Percentiles rank a stretch among this genome's conserved stretches.
These are phyloP conservation scores for Globisporangium iwayamae DNA, from an alignment of 352 stramenopile species.

Conservation along the genomic window DNA sequence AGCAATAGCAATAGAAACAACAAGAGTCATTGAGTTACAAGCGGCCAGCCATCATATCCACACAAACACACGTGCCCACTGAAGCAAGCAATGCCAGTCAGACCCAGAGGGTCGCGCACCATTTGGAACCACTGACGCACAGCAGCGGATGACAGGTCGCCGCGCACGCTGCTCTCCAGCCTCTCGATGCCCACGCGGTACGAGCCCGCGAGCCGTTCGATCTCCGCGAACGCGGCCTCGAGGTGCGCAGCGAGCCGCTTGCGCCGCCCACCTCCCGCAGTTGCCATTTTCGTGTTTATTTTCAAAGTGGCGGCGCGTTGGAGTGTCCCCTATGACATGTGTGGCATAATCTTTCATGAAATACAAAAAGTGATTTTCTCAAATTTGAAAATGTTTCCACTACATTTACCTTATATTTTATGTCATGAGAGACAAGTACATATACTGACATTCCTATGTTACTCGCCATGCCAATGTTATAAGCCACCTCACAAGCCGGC, in stretches of 20 bases:
- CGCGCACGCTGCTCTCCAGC: slow-evolving; percentile 31
- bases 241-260: slow-evolving; percentile 45
- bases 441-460: no score
- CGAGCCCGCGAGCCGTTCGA: slow-evolving; percentile 33
- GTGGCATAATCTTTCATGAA: no score
- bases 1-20: not conserved
- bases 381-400: no score
- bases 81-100: not conserved
- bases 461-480: no score
- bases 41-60: not conserved
- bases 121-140: slow-evolving; percentile 60
- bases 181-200: slow-evolving; percentile 41
- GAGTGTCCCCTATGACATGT: no score
- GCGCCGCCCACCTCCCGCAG: slow-evolving; percentile 11
- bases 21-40: not conserved
- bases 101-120: slow-evolving; percentile 21
- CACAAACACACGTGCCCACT: not conserved
- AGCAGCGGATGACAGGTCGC: slow-evolving; percentile 35
- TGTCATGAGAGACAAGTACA: no score
- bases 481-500: no score
- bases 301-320: no score
- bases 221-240: slow-evolving; percentile 42
- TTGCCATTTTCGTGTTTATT: slow-evolving; percentile 1
- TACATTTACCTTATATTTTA: no score
- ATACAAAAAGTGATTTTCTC: no score